Conservation (phyloP, 2,329 filamentous ascomycete genomes). For the Penicillium concentricum region DNA sequence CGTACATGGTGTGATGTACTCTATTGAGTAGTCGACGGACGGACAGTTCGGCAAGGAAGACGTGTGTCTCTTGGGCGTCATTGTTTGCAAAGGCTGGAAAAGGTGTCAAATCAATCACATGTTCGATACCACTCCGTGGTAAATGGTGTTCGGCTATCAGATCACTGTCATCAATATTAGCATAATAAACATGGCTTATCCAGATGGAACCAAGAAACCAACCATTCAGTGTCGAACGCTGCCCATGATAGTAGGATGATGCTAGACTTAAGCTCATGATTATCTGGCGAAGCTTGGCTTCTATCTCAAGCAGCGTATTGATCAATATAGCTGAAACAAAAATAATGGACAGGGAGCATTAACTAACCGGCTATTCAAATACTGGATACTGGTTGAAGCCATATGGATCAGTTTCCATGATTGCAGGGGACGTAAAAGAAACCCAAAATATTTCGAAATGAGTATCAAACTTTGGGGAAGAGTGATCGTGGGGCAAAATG, state of each 20-base stretch:
- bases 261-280: slow-evolving; percentile 1
- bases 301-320: not conserved
- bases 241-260: slow-evolving; percentile 6
- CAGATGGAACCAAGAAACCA: not conserved
- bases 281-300: slow-evolving; percentile 6
- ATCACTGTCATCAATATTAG: not conserved
- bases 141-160: slow-evolving; percentile 5
- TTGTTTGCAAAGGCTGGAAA: not conserved
- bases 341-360: not conserved
- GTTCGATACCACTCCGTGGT: slow-evolving; percentile 7
- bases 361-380: slow-evolving; percentile 7
- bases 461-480: slow-evolving; percentile 7
- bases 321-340: not conserved
- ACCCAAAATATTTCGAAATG: slow-evolving; percentile 7
- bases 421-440: slow-evolving; percentile 2
- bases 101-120: slow-evolving; percentile 7
- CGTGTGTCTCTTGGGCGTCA: slow-evolving; percentile 2
- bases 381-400: slow-evolving; percentile 10
- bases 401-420: slow-evolving; percentile 9
- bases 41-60: slow-evolving; percentile 4
- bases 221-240: slow-evolving; percentile 6
- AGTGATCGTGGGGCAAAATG: slow-evolving; percentile 6
- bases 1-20: slow-evolving; percentile 7
- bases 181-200: not conserved
- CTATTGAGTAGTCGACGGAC: slow-evolving; percentile 4